Percentiles rank a stretch among this genome's conserved stretches.
phyloP scores from a whole-genome alignment of 2,329 filamentous ascomycete species.

The Phymatotrichopsis omnivora region DNA sequence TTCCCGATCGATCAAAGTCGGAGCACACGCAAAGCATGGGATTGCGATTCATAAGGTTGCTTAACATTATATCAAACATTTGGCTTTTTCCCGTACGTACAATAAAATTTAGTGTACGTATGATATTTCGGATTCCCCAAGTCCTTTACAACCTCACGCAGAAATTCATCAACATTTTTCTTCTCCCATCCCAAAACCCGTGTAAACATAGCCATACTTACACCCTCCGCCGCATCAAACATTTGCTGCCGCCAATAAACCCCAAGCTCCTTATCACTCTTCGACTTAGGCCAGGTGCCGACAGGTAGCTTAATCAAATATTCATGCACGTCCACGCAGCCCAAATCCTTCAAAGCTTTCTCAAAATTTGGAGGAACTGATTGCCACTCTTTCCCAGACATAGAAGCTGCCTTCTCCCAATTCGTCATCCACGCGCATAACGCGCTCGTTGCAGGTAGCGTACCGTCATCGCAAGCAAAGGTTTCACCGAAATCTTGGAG shows the following conservation, averaged over 20 bases:
- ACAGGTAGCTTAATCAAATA: conserved; percentile 40
- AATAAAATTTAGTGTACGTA: not conserved
- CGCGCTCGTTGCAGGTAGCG: conserved; percentile 22
- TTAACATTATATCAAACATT: too few species aligned
- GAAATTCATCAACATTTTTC: conserved; percentile 7
- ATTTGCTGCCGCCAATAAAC: conserved; percentile 9
- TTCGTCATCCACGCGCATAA: conserved; percentile 29
- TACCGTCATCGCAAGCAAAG: conserved; percentile 32
- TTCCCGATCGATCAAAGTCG: too few species aligned
- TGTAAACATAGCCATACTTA: conserved; percentile 15
- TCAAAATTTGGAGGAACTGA: conserved; percentile 21
- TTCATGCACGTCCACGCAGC: conserved; percentile 37
- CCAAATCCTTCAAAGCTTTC: conserved; percentile 33
- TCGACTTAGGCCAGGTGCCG: conserved; percentile 41
- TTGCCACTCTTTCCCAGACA: conserved; percentile 27
- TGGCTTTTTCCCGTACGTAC: conserved; percentile 11
- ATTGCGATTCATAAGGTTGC: too few species aligned
- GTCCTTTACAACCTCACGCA: conserved; percentile 7
- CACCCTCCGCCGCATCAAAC: conserved; percentile 12
- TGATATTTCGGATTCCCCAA: conserved; percentile 7
- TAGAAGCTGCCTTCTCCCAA: conserved; percentile 32
- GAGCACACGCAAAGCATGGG: too few species aligned
- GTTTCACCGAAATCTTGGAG: conserved; percentile 20
- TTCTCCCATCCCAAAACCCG: conserved; percentile 14
- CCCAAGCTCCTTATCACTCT: conserved; percentile 28